Evolutionary conservation across 257 asterid species (phyloP).

Genomic region (Salvia rosmarinus): DNA sequence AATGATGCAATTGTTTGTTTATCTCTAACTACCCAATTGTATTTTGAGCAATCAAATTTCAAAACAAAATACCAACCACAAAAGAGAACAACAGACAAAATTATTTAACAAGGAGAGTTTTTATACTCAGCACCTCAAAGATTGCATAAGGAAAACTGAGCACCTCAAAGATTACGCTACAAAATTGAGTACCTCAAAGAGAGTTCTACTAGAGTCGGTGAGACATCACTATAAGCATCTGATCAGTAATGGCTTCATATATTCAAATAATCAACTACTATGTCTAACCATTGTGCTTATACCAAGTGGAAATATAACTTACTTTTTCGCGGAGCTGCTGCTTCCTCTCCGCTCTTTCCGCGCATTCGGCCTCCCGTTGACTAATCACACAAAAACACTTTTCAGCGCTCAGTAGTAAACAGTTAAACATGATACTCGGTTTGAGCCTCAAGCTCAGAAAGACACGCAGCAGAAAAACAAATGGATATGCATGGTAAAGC

Average conservation of each 20-base stretch:
- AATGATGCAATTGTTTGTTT: not conserved
- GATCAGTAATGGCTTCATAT: constrained; percentile 5
- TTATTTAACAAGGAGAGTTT: not conserved
- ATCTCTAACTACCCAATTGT: not conserved
- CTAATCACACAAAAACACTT: constrained; percentile 44
- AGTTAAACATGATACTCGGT: constrained; percentile 7
- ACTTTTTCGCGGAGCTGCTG: constrained; percentile 86
- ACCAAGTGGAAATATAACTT: constrained; percentile 39
- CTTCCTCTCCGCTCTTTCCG: constrained; percentile 90
- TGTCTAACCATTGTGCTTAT: constrained; percentile 7
- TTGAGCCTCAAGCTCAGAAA: not conserved
- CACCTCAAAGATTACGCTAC: not conserved
- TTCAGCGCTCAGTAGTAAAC: constrained; percentile 19
- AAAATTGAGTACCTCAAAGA: no score
- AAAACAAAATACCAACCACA: not conserved
- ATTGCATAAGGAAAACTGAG: not conserved
- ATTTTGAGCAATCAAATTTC: not conserved
- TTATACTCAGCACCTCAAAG: not conserved
- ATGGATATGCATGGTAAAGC: not conserved
- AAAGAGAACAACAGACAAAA: not conserved
- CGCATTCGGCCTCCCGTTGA: constrained; percentile 88
- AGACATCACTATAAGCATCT: not conserved
- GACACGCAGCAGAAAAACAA: not conserved
- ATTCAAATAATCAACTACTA: constrained; percentile 9
- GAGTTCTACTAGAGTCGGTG: not conserved